Base-by-base conservation (phyloP, 2,329 filamentous ascomycete species). In the Aspergillus pseudoglaucus region DNA sequence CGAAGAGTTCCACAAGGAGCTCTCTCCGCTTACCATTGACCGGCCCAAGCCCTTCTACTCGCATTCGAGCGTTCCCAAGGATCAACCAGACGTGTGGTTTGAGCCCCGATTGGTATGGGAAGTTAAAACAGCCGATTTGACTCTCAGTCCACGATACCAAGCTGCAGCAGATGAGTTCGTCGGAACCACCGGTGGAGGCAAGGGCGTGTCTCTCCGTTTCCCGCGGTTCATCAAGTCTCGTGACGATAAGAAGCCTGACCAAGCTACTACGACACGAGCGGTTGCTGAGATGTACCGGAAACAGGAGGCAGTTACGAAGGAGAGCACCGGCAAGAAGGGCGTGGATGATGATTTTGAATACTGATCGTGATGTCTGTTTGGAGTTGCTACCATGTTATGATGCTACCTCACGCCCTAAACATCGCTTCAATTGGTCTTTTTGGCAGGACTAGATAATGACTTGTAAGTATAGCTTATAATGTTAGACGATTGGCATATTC, bases 341-440 rank as follows among this genome's bases (percentile, higher is more conserved):
- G 90, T 90, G 47, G 93, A 98, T 75, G 91, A 97, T 72, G 90
- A 97, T 68, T 98, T 96, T 71, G 93, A 98, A 75, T 98, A 98
- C 72, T 98, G 33, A 47, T n/a, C 44, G 10, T 39, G 6, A 12
- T 30, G 10, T 30, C 10, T 30, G 10, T 4, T 4, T 4, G 25
- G 25, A 12, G 10, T 12, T 30, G 25, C 10, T 30, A 30, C 25
- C 9, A 12, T 30, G 25, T 30, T 30, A 30, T 30, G 25, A 27
- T 27, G 25, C 7, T 30, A 12, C 9, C 25, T 30, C 9, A 12
- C 9, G 25, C 9, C 25, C 25, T 30, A 30, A 30, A 12, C 10
- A 25, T 30, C 25, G 25, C 25, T 30, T 30, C 25, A 30, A 30
- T 30, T 30, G 25, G 25, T 30, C 25, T 30, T 30, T 10, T 12